Conservation (phyloP, 305 asterid genomes). For the Rubia occidens region DNA sequence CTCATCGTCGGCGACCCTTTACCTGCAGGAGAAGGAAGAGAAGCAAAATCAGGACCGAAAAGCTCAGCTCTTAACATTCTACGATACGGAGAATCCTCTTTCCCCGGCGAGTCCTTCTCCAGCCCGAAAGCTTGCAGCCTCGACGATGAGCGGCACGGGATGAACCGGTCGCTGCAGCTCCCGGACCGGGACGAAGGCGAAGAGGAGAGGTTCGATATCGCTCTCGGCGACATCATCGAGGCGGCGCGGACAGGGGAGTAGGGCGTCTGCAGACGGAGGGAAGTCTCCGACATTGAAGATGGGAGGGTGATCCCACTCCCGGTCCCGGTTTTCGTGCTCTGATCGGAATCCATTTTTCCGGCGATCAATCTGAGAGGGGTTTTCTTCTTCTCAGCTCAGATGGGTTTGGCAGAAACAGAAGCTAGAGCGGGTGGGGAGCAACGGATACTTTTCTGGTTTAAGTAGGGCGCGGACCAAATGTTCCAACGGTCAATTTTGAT, state of each 20-base stretch:
- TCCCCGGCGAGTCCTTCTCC: conserved; percentile 80
- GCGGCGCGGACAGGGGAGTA: conserved; percentile 26
- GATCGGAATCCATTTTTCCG: conserved; percentile 50
- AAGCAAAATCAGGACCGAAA: conserved; percentile 86
- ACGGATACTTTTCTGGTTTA: conserved; percentile 20
- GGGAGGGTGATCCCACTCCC: conserved; percentile 80
- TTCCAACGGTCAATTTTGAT: conserved; percentile 38
- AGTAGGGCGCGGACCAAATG: neutral
- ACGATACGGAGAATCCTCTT: conserved; percentile 66
- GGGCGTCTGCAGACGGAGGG: conserved; percentile 53
- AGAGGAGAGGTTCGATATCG: conserved; percentile 71
- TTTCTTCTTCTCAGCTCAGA: neutral
- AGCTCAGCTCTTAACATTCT: conserved; percentile 79
- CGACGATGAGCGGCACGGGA: conserved; percentile 96
- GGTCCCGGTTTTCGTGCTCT: conserved; percentile 32
- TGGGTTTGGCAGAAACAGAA: neutral
- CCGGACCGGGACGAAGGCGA: conserved; percentile 59
- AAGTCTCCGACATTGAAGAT: conserved; percentile 61
- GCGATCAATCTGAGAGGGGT: conserved; percentile 21
- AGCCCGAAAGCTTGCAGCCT: conserved; percentile 86
- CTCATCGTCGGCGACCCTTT: conserved; percentile 51
- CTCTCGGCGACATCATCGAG: conserved; percentile 79
- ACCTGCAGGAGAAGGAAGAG: conserved; percentile 76
- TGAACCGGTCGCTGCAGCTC: conserved; percentile 87
- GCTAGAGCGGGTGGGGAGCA: conserved; percentile 8